phyloP scores from a whole-genome alignment of 331 rosid genomes.

The Pyrus hybrid region DNA sequence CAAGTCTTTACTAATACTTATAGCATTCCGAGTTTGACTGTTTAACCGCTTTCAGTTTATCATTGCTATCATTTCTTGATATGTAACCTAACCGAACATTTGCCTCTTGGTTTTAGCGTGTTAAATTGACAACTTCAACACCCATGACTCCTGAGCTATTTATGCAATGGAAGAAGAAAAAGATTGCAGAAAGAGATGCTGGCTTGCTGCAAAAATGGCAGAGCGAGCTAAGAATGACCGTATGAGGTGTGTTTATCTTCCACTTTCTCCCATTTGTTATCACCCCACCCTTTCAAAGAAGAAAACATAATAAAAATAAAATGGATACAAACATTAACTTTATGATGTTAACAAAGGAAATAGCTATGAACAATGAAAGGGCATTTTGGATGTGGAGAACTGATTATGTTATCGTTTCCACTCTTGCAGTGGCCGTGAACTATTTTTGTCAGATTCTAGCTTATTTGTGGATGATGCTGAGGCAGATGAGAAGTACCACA shows the following conservation, averaged over 20 bases:
- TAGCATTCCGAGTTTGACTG: neutral
- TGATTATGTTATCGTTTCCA: neutral
- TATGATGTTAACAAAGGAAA: neutral
- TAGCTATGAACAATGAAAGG: neutral
- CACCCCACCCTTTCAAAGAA: neutral
- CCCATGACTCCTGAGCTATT: constrained; percentile 84
- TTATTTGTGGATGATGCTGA: constrained; percentile 90
- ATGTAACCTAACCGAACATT: neutral
- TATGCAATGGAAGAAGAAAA: constrained; percentile 84
- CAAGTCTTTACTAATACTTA: neutral
- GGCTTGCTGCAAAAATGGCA: constrained; percentile 71
- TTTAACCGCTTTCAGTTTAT: neutral
- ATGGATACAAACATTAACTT: neutral
- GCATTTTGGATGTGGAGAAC: neutral
- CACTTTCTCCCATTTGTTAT: neutral
- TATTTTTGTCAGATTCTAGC: constrained; percentile 82
- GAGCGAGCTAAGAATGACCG: constrained; percentile 95
- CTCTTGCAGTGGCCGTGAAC: constrained; percentile 80
- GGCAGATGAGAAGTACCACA: constrained; percentile 70
- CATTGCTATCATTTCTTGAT: neutral
- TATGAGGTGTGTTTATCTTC: constrained; percentile 53
- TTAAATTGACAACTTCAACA: constrained; percentile 56
- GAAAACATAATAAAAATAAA: neutral
- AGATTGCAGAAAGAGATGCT: constrained; percentile 85
- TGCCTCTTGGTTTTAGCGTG: constrained; percentile 38